Evolutionary conservation across 257 asterid species (phyloP), one percentile per base, ranked within the genome.

Genomic region (Plantago elongata): DNA sequence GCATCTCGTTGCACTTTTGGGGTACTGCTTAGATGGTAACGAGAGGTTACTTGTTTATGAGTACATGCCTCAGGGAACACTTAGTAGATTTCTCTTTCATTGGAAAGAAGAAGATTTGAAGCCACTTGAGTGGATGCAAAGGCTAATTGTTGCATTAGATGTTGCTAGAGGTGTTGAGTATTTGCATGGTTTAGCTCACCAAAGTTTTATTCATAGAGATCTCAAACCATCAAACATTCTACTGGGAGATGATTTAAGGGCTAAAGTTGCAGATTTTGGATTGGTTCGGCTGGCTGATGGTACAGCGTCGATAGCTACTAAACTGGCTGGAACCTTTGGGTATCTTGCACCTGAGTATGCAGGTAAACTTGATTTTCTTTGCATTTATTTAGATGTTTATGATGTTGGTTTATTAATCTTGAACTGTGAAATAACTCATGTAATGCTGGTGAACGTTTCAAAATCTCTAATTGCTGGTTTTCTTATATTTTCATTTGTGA

Each of bases 191-290:
- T 74, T 89, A 78, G 97, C 97, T 17, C 95, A 84, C 65, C 97
- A 89, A 30, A 89, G 95, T 51, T 89, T 89, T 51, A 89, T 89
- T 67, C 95, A 89, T 54, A 76, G 97, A 67, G 97, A 89, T 82
- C 88, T 89, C 45, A 89, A 89, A 67, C 97, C 97, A 2, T 81
- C 96, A 0, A 87, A 90, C 66, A 87, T 90, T 64, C 97, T 90
- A 60, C 72, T 87, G 13, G 97, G 95, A 30, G 96, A 87, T 72
- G 97, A 87, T 80, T 77, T 90, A 93, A 78, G 90, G 69, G 95
- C 97, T 57, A 90, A 90, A 73, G 97, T 90, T 62, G 81, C 95
- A 0, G 96, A 90, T 70, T 90, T 90, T 70, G 97, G 97, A 54
- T 95, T 90, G 18, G 92, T 90, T 68, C 87, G 93, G 29, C 90